phyloP scores from a whole-genome alignment of 1,284 basidiomycete species.

The Coniferiporia sulphurascens region DNA sequence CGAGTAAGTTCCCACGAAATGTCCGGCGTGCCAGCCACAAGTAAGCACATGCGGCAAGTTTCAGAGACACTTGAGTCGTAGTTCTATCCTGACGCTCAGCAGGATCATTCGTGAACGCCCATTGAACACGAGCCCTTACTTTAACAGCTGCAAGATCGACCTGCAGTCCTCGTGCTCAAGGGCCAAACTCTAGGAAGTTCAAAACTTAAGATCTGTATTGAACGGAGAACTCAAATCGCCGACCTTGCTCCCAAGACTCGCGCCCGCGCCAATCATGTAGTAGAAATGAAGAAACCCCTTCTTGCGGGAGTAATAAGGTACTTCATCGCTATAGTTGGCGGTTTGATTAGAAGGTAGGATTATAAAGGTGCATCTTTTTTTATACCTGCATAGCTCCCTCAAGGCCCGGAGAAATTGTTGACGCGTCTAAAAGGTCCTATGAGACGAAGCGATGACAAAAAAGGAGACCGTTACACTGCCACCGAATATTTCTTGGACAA shows the following conservation, averaged over 20 bases:
- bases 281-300: slow-evolving; percentile 10
- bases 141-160: neutral
- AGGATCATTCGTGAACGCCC: neutral
- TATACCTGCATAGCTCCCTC: slow-evolving; percentile 12
- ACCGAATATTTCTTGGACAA: slow-evolving; percentile 13
- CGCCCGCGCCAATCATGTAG: slow-evolving; percentile 11
- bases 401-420: slow-evolving; percentile 2
- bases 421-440: neutral
- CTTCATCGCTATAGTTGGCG: neutral
- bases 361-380: neutral
- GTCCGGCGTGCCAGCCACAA: slow-evolving; percentile 4
- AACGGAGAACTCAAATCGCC: neutral
- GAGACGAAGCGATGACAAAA: neutral
- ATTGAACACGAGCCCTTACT: neutral
- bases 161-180: slow-evolving; percentile 13
- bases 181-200: neutral
- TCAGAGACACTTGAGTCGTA: slow-evolving; percentile 9
- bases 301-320: slow-evolving; percentile 3
- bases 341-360: neutral
- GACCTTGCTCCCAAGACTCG: slow-evolving; percentile 9
- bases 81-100: neutral
- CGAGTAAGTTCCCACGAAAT: neutral
- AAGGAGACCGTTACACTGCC: neutral
- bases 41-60: slow-evolving; percentile 8
- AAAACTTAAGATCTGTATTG: neutral